Base-by-base conservation (phyloP, 176 grass and related monocot species). In the barley (Hordeum vulgare) region DNA sequence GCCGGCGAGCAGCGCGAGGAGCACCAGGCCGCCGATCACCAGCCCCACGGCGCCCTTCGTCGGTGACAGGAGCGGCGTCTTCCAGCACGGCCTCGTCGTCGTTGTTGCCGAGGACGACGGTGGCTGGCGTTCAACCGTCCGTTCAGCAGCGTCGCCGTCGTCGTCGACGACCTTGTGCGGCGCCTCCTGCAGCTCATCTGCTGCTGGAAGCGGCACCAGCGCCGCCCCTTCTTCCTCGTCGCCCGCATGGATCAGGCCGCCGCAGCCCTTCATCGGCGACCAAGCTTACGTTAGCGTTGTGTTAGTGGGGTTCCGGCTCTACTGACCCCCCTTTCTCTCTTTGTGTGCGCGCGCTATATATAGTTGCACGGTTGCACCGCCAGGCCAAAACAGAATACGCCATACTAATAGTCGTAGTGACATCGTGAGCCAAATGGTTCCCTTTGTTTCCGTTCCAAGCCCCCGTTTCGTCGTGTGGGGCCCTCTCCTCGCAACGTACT, bases 1-100 rank as follows among this genome's bases (percentile, higher is more conserved):
- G 59, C 42, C 62, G 86, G 80, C 21, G 47, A 89, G 47, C 60
- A 89, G 9, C 33, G 76, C 79, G 7, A 92, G 80, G 4, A 86
- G 8, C 12, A 92, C 5, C 2, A 92, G 79, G 4, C 86, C 86
- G 65, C 61, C 86, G 86, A 86, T 68, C 41, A 71, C 86, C 61
- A 92, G 1, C 8, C 67, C 86, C n/a, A 91, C 45, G 69, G 74
- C 86, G 58, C 64, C 42, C 62, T 72, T 82, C 49, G 83, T 62
- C 75, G 81, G 75, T 65, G 47, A 40, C 71, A 31, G 23, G 3
- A 21, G 26, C 45, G 31, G 17, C 29, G 21, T 18, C 56, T 14
- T 33, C 72, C 68, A 49, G 42, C 70, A 44, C 37, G 9, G 4
- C 40, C 8, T 63, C 3, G 0, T 79, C 28, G 57, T 1, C 18